Conservation (phyloP, 2,329 filamentous ascomycete genomes). For the Seiridium cupressi region DNA sequence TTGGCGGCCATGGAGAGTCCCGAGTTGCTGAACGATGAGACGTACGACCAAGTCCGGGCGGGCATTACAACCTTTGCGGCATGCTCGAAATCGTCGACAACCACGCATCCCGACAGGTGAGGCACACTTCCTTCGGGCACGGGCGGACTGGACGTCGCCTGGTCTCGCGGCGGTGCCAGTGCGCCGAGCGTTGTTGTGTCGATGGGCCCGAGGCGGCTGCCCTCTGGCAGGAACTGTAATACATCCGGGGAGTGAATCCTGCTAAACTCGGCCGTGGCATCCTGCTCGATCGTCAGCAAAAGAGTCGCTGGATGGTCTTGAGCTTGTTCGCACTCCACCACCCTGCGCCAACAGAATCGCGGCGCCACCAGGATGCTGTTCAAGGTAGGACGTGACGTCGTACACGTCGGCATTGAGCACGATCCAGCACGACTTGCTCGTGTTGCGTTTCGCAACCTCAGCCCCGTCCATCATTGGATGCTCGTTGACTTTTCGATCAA, state of each 20-base stretch:
- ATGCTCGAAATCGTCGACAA: conserved; percentile 46
- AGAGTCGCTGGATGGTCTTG: no score
- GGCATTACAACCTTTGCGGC: conserved; percentile 55
- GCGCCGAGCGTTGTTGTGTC: conserved; percentile 19
- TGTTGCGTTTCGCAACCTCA: conserved; percentile 32
- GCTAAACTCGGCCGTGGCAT: conserved; percentile 29
- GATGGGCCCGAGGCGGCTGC: conserved; percentile 25
- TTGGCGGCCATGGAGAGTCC: conserved; percentile 27
- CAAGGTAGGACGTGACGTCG: conserved; percentile 36
- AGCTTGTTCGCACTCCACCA: conserved; percentile 15
- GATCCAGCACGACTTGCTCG: conserved; percentile 34
- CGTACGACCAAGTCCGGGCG: conserved; percentile 47
- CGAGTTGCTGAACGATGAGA: conserved; percentile 25
- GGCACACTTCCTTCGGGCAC: conserved; percentile 8
- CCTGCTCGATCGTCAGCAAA: conserved; percentile 13
- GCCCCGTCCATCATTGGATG: conserved; percentile 15
- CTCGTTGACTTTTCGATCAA: no score
- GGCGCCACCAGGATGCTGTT: conserved; percentile 28
- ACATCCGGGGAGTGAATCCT: conserved; percentile 27
- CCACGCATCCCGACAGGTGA: conserved; percentile 27
- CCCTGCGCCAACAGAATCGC: conserved; percentile 26
- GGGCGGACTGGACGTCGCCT: not conserved
- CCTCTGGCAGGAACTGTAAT: conserved; percentile 26
- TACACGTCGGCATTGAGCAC: conserved; percentile 30
- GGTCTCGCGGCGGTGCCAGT: conserved; percentile 15